Base-by-base conservation (phyloP, 768 basidiomycete species). In the Ramaria sp. region DNA sequence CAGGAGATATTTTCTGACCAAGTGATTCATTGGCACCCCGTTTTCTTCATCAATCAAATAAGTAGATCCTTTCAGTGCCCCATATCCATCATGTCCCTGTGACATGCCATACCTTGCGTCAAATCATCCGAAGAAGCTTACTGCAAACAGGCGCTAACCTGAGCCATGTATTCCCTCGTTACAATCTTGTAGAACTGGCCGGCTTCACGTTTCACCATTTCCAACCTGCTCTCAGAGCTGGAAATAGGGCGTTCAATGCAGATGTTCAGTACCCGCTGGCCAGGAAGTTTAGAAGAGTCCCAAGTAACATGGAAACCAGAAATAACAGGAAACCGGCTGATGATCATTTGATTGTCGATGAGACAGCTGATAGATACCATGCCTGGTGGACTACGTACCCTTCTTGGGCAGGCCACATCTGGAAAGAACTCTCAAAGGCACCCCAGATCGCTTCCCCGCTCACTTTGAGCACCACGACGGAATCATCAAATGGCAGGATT, bases 341-440 rank as follows among this genome's bases (percentile, higher is more conserved):
- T 27, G 36, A 3, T 2, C 16, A 8, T 63, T 24, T 52, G 47
- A 18, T 20, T 24, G 10, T 50, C 54, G 12, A 48, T 34, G 27
- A 7, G 34, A 48, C 37, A 1, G 15, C 0, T n/a, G n/a, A n/a
- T n/a, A 7, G 42, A 34, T 28, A n/a, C 16, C 39, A 34, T 15
- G 36, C 0, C 20, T 24, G 22, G 56, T 8, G n/a, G 47, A 38
- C 30, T 1, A 5, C 20, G 56, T 57, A 81, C 90, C 92, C 92
- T 75, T 94, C 92, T 67, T 92, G 90, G 16, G 89, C 83, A 6
- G 92, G 92, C 79, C 85, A 94, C 50, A 78, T 87, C 56, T 70
- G 71, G 5, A 96, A 69, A 5, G 80, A 78, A 10, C 73, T 72
- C 63, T 96, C 92, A 34, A 95, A 59, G 0, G 84, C 81, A 39